Evolutionary conservation across 768 basidiomycete species (phyloP), one percentile per base, ranked within the genome.

Genomic region (Lepiota brunneoincarnata): DNA sequence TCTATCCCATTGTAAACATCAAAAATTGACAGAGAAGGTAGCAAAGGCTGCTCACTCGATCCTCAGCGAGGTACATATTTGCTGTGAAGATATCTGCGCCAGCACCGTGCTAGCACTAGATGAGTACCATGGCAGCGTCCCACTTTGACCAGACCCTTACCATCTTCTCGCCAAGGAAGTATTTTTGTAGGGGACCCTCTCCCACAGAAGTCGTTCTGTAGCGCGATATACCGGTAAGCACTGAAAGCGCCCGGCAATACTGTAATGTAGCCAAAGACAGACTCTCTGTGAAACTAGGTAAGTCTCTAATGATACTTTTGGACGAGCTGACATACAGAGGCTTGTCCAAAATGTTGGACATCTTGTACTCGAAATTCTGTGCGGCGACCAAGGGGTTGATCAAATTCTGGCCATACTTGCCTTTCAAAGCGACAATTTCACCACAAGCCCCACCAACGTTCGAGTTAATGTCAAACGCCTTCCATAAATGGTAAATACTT

Each of bases 141-240:
- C 26, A 44, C 2, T 12, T 59, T 58, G 51, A 5, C 24, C 17
- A 52, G 60, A 26, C 34, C 59, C 76, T 34, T 52, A 84, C 84
- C 87, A 97, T 88, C 63, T 87, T 93, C 76, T 99, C 97, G 4
- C 97, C 97, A 20, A 97, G 72, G 77, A 99, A 99, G 73, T 99
- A 98, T 69, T 96, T 93, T 63, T 93, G 89, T 60, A 98, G 64
- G 0, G 93, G 96, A 0, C 95, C 96, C 61, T 93, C 83, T 0
- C 94, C 95, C 20, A 65, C 75, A 0, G 69, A 64, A 55, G n/a
- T 96, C 92, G 63, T 98, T 97, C 72, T 93, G 90, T 49, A 98
- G 67, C 9, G 93, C 94, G 55, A 94, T 91, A 65, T 95, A 91
- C 44, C 90, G 73, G 66, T 93, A 96, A 2, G 93, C 94, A 55